Percentiles rank a stretch among this genome's conserved stretches.
Conservation (phyloP, 2,329 filamentous ascomycete genomes). For the Amauroascus verrucosus region DNA sequence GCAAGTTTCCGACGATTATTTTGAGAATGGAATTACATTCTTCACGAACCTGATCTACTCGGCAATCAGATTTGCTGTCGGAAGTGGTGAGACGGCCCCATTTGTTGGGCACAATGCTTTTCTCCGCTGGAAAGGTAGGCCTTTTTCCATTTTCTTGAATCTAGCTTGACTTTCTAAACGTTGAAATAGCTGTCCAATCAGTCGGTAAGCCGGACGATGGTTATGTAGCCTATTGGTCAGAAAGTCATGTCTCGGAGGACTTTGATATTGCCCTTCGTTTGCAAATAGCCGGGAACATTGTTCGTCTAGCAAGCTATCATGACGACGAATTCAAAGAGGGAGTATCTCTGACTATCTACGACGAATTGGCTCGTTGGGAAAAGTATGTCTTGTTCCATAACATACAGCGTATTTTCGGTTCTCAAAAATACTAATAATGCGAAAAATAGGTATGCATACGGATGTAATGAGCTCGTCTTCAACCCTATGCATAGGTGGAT, state of each 20-base stretch:
- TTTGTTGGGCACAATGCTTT: slow-evolving; percentile 73
- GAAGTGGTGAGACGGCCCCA: slow-evolving; percentile 60
- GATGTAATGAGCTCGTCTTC: slow-evolving; percentile 73
- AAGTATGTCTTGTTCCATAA: slow-evolving; percentile 54
- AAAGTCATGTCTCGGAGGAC: slow-evolving; percentile 65
- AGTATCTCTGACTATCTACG: slow-evolving; percentile 73
- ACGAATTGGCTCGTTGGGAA: slow-evolving; percentile 75
- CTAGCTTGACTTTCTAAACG: neutral
- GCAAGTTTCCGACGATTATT: slow-evolving; percentile 62
- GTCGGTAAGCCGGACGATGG: slow-evolving; percentile 49
- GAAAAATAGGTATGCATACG: slow-evolving; percentile 48
- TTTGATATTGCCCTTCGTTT: slow-evolving; percentile 66
- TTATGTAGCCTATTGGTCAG: slow-evolving; percentile 62
- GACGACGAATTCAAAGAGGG: slow-evolving; percentile 65
- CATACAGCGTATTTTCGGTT: neutral
- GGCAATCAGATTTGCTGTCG: slow-evolving; percentile 59
- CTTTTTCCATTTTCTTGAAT: neutral
- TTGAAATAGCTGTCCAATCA: slow-evolving; percentile 46
- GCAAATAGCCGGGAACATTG: slow-evolving; percentile 56
- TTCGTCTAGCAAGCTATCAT: slow-evolving; percentile 60
- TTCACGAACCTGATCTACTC: slow-evolving; percentile 72
- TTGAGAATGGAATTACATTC: slow-evolving; percentile 67
- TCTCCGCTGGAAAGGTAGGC: slow-evolving; percentile 48
- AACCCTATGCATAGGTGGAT: slow-evolving; percentile 65
- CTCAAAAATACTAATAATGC: slow-evolving; percentile 2